These are phyloP conservation scores for Leishmania amazonensis DNA, from an alignment of 208 protist genomes.

Conservation along the genomic window DNA sequence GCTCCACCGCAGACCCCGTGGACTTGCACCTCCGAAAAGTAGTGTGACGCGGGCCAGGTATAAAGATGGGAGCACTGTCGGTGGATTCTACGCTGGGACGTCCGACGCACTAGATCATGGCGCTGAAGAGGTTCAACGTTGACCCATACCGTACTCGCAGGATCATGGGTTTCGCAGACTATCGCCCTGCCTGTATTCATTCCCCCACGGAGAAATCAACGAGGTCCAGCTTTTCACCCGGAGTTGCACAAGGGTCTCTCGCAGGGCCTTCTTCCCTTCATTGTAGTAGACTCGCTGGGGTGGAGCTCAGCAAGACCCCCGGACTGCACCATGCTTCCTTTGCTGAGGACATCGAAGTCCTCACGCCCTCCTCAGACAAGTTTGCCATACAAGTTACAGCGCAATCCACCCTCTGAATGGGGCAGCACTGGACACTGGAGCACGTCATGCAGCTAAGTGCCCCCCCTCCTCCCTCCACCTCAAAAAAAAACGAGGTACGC, in stretches of 20 bases:
- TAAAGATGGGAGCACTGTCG: neutral
- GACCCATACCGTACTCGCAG: neutral
- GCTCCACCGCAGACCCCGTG: neutral
- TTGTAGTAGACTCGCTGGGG: neutral
- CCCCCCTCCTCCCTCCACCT: neutral
- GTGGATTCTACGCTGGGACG: neutral
- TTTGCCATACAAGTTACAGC: neutral
- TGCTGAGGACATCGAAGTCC: neutral
- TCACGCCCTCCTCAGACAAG: neutral
- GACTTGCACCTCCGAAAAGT: neutral
- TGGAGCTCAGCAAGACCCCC: neutral
- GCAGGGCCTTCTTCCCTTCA: neutral
- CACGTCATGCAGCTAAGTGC: neutral
- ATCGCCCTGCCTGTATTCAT: neutral
- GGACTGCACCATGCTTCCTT: neutral
- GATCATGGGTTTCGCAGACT: neutral
- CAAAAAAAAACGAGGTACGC: neutral
- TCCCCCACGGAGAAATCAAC: neutral
- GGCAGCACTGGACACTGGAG: neutral
- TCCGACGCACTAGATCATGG: neutral
- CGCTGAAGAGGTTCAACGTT: neutral
- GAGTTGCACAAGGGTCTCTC: neutral
- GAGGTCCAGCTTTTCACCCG: neutral
- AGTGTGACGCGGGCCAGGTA: neutral
- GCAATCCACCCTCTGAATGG: neutral